phyloP scores from a whole-genome alignment of 768 basidiomycete genomes.

The Rickenella mellea region DNA sequence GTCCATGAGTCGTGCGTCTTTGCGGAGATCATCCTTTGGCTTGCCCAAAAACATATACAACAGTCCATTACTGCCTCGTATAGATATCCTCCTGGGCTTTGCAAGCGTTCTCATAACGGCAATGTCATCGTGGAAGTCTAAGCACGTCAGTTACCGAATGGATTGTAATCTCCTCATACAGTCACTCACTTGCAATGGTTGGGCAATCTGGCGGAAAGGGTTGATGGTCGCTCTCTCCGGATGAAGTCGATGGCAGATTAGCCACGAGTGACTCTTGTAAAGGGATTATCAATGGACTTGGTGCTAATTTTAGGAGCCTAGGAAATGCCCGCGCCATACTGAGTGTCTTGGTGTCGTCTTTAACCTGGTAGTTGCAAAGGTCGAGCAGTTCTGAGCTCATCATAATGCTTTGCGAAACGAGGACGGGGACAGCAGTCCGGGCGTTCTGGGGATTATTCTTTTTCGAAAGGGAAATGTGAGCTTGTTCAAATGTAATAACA shows the following conservation, averaged over 20 bases:
- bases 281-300: slow-evolving; percentile 72
- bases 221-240: slow-evolving; percentile 50
- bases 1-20: slow-evolving; percentile 97
- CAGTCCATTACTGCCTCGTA: slow-evolving; percentile 74
- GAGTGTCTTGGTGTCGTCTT: slow-evolving; percentile 26
- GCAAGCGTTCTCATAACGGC: slow-evolving; percentile 88
- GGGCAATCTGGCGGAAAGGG: slow-evolving; percentile 77
- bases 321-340: slow-evolving; percentile 49
- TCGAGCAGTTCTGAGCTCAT: slow-evolving; percentile 66
- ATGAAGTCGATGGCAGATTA: slow-evolving; percentile 69
- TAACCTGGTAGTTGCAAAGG: slow-evolving; percentile 49
- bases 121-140: slow-evolving; percentile 76
- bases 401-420: slow-evolving; percentile 43
- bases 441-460: slow-evolving; percentile 40
- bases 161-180: neutral
- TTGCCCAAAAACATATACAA: slow-evolving; percentile 90
- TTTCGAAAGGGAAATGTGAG: neutral
- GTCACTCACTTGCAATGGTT: slow-evolving; percentile 61
- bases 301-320: slow-evolving; percentile 43
- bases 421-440: slow-evolving; percentile 29
- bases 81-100: slow-evolving; percentile 83
- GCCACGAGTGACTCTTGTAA: slow-evolving; percentile 89
- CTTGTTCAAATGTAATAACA: neutral
- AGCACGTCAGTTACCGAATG: neutral
- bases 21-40: slow-evolving; percentile 93